These are phyloP conservation scores for Physcomitrellopsis africana DNA, from an alignment of 225 moss, liverwort and hornwort genomes.

Conservation along the genomic window DNA sequence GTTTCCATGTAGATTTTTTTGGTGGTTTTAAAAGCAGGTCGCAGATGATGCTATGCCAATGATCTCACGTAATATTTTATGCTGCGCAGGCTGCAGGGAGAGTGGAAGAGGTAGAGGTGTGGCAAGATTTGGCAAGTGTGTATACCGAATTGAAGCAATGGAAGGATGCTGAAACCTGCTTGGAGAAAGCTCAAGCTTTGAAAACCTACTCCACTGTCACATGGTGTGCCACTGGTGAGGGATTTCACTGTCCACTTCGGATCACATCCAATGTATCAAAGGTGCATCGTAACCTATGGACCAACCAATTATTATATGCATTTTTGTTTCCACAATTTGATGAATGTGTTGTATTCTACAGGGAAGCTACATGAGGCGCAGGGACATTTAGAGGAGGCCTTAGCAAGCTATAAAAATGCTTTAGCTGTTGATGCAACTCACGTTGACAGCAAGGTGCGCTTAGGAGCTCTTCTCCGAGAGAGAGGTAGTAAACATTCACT, in stretches of 20 bases:
- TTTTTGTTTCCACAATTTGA: background rate
- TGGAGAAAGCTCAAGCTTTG: slow-evolving; percentile 91
- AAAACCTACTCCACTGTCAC: slow-evolving; percentile 63
- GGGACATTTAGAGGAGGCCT: slow-evolving; percentile 78
- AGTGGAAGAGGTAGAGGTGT: slow-evolving; percentile 92
- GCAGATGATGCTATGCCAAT: slow-evolving; percentile 22
- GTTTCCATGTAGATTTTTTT: background rate
- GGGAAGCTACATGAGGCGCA: slow-evolving; percentile 80
- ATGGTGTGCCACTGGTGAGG: slow-evolving; percentile 84
- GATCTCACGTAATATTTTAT: slow-evolving; percentile 18
- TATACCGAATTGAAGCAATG: slow-evolving; percentile 88
- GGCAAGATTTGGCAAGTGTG: slow-evolving; percentile 90
- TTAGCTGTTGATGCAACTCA: slow-evolving; percentile 74
- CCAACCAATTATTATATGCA: slow-evolving; percentile 2
- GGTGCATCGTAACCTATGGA: background rate
- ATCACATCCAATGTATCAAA: background rate
- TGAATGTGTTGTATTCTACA: slow-evolving; percentile 16
- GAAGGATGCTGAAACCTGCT: slow-evolving; percentile 86
- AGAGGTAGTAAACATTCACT: slow-evolving; percentile 70
- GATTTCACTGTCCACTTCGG: slow-evolving; percentile 1
- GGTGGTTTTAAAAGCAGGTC: background rate
- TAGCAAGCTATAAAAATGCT: slow-evolving; percentile 87
- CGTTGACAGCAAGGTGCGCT: slow-evolving; percentile 82
- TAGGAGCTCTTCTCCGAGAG: slow-evolving; percentile 75
- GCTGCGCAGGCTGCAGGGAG: slow-evolving; percentile 57